phyloP scores from a whole-genome alignment of 768 basidiomycete genomes.

The Russula compacta region DNA sequence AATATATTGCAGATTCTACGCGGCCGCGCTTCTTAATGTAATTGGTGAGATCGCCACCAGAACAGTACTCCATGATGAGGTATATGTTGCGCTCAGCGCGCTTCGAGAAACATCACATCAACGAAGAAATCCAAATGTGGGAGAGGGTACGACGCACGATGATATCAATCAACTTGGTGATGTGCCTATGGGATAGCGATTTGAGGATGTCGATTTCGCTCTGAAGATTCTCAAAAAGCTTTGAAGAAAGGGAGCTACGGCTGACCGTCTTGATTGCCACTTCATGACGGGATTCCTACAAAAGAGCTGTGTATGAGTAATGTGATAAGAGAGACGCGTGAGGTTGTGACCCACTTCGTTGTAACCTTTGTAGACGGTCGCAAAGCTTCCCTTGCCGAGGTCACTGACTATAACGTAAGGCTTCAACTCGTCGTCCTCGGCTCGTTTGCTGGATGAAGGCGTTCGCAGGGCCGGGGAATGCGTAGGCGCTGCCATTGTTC shows the following conservation, averaged over 20 bases:
- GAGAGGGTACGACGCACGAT: conserved; percentile 44
- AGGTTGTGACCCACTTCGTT: conserved; percentile 54
- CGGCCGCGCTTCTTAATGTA: conserved; percentile 98
- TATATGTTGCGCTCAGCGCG: conserved; percentile 75
- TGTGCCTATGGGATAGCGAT: conserved; percentile 83
- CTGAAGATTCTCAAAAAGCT: conserved; percentile 95
- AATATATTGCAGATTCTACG: conserved; percentile 78
- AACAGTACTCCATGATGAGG: conserved; percentile 96
- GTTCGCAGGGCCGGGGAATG: conserved; percentile 1
- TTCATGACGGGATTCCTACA: conserved; percentile 62
- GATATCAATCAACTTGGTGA: conserved; percentile 88
- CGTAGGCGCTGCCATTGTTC: not conserved
- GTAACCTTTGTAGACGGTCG: conserved; percentile 91
- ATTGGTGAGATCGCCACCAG: conserved; percentile 90
- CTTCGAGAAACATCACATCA: conserved; percentile 23
- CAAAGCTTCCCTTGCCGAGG: conserved; percentile 90
- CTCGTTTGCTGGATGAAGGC: conserved; percentile 13
- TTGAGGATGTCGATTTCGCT: conserved; percentile 97
- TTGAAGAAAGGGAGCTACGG: conserved; percentile 76
- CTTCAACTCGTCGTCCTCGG: conserved; percentile 60
- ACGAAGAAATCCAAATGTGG: not conserved
- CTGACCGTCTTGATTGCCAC: conserved; percentile 96
- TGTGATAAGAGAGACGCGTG: not conserved
- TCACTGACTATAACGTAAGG: conserved; percentile 72
- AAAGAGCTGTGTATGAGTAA: not conserved